Percentiles rank a stretch among this genome's conserved stretches.
These are phyloP conservation scores for Gloeopeniophorella convolvens DNA, from an alignment of 768 basidiomycete species.

Conservation along the genomic window DNA sequence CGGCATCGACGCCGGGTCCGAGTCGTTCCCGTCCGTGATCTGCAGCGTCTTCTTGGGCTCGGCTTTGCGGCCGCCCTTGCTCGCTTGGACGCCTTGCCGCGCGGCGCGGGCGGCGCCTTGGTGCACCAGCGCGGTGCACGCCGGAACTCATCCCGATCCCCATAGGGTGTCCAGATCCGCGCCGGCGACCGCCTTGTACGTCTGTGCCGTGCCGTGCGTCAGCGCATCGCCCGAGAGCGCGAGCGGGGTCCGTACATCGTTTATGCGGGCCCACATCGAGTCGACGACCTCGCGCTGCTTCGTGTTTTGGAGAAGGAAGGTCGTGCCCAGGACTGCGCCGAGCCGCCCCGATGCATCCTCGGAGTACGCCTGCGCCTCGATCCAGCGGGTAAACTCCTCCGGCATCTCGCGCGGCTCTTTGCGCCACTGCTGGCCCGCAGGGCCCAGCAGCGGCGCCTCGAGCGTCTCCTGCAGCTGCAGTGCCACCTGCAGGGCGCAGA, in stretches of 20 bases:
- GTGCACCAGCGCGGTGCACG: slow-evolving; percentile 13
- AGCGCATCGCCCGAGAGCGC: background rate
- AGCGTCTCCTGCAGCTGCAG: slow-evolving; percentile 62
- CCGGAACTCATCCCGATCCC: slow-evolving; percentile 11
- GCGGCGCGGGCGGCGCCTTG: slow-evolving; percentile 31
- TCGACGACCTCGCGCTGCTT: slow-evolving; percentile 44
- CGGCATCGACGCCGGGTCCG: slow-evolving; percentile 56
- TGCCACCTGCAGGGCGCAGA: slow-evolving; percentile 39
- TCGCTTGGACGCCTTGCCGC: slow-evolving; percentile 15
- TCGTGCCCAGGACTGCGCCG: slow-evolving; percentile 46
- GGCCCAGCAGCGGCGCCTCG: slow-evolving; percentile 52
- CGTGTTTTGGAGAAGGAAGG: slow-evolving; percentile 54
- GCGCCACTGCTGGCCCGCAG: slow-evolving; percentile 50
- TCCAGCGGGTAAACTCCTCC: slow-evolving; percentile 57
- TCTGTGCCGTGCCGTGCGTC: background rate
- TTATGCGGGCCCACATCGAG: slow-evolving; percentile 58
- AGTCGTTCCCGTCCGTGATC: slow-evolving; percentile 43
- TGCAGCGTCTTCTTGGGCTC: slow-evolving; percentile 41
- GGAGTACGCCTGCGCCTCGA: slow-evolving; percentile 62
- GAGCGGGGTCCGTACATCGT: slow-evolving; percentile 39
- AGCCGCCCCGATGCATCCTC: slow-evolving; percentile 46
- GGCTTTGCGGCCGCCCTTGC: background rate
- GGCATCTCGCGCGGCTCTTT: slow-evolving; percentile 45
- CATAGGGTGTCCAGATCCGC: slow-evolving; percentile 13
- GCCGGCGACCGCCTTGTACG: slow-evolving; percentile 9